Evolutionary conservation across 2,329 filamentous ascomycete species (phyloP), one percentile per base, ranked within the genome.

Genomic region (Fusarium chuoi): DNA sequence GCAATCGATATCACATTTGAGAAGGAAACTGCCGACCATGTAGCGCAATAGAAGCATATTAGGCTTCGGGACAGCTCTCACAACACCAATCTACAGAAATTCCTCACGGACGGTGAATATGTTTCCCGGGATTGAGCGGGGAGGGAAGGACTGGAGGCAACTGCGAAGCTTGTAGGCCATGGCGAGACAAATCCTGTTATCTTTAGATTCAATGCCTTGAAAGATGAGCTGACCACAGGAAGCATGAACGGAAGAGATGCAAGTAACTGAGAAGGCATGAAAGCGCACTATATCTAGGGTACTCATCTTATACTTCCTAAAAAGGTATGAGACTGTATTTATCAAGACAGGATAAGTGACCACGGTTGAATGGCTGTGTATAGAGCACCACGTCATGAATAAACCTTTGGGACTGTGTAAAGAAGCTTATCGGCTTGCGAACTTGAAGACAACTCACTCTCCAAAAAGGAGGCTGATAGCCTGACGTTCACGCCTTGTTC

Each of bases 371-470:
- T n/a, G 11, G 3, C 8, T 18, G 22, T 33, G 22, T 49, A 33
- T n/a, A n/a, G 28, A 49, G 28, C 11, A 33, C 15, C 28, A 3
- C 2, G 5, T 18, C 15, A 0, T 18, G 48, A 33, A 10, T 20
- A 22, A 6, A 2, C 15, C 5, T 10, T 9, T 0, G 5, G 7
- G 8, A 20, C 8, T 20, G 8, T 9, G 11, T 12, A 18, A 20
- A 24, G 8, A 18, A 10, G 30, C 6, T 14, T 24, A 2, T 24
- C 7, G 17, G 10, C 12, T 18, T 3, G 6, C 14, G 30, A 24
- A 20, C n/a, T 35, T 2, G 12, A 15, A 35, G 4, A 24, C 8
- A 2, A 35, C 18, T 4, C 3, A 51, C 17, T 24, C 4, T 20
- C 8, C 7, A 20, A 10, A 18, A 24, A 49, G n/a, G 48, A 35